Evolutionary conservation across 2,329 filamentous ascomycete genomes (phyloP).

Genomic region (Aspergillus arachidicola): DNA sequence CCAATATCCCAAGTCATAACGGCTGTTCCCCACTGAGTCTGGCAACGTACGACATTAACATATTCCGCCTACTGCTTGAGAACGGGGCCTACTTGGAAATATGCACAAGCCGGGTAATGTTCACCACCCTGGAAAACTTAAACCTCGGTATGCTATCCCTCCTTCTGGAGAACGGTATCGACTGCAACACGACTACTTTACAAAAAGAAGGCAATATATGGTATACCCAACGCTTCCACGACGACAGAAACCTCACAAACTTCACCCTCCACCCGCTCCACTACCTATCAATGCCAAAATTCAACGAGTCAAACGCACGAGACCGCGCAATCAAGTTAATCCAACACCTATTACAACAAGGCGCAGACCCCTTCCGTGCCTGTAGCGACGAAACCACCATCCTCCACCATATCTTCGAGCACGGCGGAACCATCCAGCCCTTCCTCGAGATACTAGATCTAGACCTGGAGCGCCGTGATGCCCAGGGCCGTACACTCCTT

Average conservation of each 20-base stretch:
- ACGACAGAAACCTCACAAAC: background rate
- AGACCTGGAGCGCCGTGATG: constrained; percentile 19
- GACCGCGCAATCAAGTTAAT: constrained; percentile 18
- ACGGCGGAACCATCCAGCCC: constrained; percentile 20
- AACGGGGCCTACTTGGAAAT: constrained; percentile 18
- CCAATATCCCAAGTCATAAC: constrained; percentile 19
- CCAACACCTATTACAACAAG: constrained; percentile 15
- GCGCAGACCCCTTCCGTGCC: constrained; percentile 19
- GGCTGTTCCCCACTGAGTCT: constrained; percentile 18
- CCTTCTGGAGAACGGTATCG: constrained; percentile 14
- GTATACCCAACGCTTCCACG: constrained; percentile 13
- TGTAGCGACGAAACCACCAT: constrained; percentile 11
- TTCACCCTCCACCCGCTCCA: constrained; percentile 15
- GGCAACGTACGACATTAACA: constrained; percentile 11
- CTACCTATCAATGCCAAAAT: constrained; percentile 20
- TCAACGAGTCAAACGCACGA: constrained; percentile 19
- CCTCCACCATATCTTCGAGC: constrained; percentile 15
- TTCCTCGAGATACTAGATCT: constrained; percentile 16
- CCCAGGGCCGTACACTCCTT: constrained; percentile 18
- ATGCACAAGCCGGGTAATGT: background rate
- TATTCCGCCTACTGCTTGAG: constrained; percentile 18
- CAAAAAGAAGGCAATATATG: constrained; percentile 15
- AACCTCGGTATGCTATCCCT: constrained; percentile 9
- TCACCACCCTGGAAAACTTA: constrained; percentile 11
- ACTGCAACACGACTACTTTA: constrained; percentile 14